phyloP scores from a whole-genome alignment of 805 yeast species.

The Ogataea dorogensis region DNA sequence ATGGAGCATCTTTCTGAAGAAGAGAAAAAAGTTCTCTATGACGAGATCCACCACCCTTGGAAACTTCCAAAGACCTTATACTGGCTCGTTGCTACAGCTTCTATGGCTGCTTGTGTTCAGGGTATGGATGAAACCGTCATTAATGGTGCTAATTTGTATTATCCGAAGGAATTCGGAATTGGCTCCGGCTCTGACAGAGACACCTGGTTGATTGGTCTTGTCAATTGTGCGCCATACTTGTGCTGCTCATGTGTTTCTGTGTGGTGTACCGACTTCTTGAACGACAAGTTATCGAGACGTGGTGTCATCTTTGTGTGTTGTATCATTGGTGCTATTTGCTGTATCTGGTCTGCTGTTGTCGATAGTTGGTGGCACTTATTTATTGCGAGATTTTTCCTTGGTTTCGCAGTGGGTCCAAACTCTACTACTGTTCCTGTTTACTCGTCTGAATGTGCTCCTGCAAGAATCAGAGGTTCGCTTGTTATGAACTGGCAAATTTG shows the following conservation, averaged over 20 bases:
- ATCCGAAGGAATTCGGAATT: constrained; percentile 56
- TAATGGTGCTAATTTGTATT: constrained; percentile 67
- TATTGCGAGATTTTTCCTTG: constrained; percentile 40
- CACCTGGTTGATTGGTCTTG: constrained; percentile 59
- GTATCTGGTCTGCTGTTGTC: constrained; percentile 68
- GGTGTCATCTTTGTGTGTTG: constrained; percentile 67
- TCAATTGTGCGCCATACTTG: constrained; percentile 70
- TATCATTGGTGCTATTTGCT: constrained; percentile 54
- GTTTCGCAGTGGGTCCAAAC: constrained; percentile 37
- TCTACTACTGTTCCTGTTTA: constrained; percentile 40
- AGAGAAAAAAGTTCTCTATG: constrained; percentile 50
- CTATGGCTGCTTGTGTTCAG: constrained; percentile 76
- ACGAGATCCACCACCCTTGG: constrained; percentile 49
- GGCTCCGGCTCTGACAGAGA: constrained; percentile 45
- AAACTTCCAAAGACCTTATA: constrained; percentile 45
- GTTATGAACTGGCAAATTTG: constrained; percentile 76
- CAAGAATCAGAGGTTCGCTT: constrained; percentile 35
- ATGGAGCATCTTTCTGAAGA: constrained; percentile 54
- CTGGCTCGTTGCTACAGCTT: constrained; percentile 59
- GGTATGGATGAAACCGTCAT: constrained; percentile 80
- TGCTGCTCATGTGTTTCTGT: constrained; percentile 60
- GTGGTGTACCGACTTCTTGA: constrained; percentile 62
- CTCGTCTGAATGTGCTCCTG: constrained; percentile 37
- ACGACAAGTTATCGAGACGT: constrained; percentile 58
- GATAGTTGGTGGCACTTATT: constrained; percentile 68